phyloP scores from a whole-genome alignment of 2,329 filamentous ascomycete genomes.

The Venturia aucupariae region DNA sequence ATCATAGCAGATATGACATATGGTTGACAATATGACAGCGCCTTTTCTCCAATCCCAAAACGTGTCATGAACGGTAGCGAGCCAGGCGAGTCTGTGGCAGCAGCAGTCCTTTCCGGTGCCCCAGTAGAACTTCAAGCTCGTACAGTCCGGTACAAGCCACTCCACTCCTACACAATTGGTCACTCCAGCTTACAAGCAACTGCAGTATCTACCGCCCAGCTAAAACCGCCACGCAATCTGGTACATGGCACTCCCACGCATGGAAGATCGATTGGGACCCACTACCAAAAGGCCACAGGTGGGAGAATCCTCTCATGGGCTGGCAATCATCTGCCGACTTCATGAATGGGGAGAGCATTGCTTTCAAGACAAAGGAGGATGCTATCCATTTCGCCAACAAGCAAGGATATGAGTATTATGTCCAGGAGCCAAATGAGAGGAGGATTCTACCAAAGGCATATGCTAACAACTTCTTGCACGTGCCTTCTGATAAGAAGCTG shows the following conservation, averaged over 20 bases:
- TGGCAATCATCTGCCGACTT: constrained; percentile 94
- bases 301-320: constrained; percentile 97
- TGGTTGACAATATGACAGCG: constrained; percentile 40
- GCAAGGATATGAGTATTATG: constrained; percentile 98
- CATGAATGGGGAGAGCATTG: constrained; percentile 88
- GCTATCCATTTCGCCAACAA: constrained; percentile 94
- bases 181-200: neutral
- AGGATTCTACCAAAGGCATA: constrained; percentile 87
- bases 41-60: constrained; percentile 85
- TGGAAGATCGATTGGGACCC: constrained; percentile 99
- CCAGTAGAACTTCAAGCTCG: constrained; percentile 89
- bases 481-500: constrained; percentile 58
- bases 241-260: constrained; percentile 69
- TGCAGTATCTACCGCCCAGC: constrained; percentile 82
- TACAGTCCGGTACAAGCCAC: constrained; percentile 67
- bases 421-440: constrained; percentile 89
- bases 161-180: neutral
- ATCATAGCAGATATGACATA: neutral
- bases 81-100: constrained; percentile 62
- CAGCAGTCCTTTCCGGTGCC: constrained; percentile 81
- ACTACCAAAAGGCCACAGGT: constrained; percentile 81
- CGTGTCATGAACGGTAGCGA: constrained; percentile 87
- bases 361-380: constrained; percentile 89
- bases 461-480: constrained; percentile 90
- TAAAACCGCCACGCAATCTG: constrained; percentile 95